Conservation (phyloP, 306 rosid genomes). For the Cicer bijugum region DNA sequence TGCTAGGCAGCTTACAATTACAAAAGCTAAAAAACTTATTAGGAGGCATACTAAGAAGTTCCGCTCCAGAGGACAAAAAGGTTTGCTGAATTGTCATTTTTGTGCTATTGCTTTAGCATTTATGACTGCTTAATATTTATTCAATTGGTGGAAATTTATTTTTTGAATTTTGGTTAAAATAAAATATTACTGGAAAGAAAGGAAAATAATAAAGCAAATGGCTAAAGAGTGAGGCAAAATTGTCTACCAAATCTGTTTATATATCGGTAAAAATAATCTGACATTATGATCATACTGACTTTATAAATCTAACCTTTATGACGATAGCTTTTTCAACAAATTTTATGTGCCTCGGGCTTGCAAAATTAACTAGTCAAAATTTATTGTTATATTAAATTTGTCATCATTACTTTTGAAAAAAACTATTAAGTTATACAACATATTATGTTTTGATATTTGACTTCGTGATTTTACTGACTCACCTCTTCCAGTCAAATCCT, state of each 20-base stretch:
- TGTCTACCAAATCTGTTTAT: neutral
- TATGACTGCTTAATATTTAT: constrained; percentile 14
- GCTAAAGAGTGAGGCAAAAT: neutral
- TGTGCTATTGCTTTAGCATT: constrained; percentile 31
- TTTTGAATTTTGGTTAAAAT: constrained; percentile 13
- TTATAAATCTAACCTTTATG: constrained; percentile 16
- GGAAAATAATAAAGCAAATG: constrained; percentile 25
- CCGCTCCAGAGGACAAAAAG: constrained; percentile 85
- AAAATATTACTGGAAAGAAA: constrained; percentile 15
- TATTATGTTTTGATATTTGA: constrained; percentile 9
- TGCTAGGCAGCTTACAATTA: constrained; percentile 92
- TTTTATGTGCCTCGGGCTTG: neutral
- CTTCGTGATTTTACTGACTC: constrained; percentile 20
- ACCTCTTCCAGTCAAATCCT: constrained; percentile 21
- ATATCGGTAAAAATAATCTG: neutral
- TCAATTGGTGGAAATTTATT: constrained; percentile 18
- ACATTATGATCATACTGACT: constrained; percentile 17
- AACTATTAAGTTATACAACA: neutral
- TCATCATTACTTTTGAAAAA: neutral
- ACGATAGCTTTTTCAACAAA: constrained; percentile 10
- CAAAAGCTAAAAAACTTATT: constrained; percentile 87
- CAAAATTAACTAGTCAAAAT: constrained; percentile 16
- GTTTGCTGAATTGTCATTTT: constrained; percentile 50
- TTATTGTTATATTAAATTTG: neutral
- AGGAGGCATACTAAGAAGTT: constrained; percentile 92